Conservation (phyloP, 768 basidiomycete species). For the Pholiota microspora region DNA sequence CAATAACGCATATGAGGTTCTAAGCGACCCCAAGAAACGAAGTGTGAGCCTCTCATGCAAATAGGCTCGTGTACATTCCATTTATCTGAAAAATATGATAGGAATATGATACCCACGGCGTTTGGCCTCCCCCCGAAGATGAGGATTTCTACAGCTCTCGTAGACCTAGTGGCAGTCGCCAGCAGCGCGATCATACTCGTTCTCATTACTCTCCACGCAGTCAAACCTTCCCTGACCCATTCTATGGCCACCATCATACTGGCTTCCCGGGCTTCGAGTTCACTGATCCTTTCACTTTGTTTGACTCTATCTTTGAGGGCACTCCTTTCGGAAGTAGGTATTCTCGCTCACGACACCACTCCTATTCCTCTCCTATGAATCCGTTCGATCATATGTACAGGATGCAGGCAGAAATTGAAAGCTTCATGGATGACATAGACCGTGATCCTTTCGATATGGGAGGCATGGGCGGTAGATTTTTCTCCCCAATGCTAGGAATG, state of each 20-base stretch:
- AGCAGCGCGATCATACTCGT: constrained; percentile 21
- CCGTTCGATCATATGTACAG: constrained; percentile 33
- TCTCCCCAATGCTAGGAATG: constrained; percentile 13
- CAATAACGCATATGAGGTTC: constrained; percentile 76
- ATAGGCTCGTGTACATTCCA: neutral
- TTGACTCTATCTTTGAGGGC: constrained; percentile 67
- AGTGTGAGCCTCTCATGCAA: constrained; percentile 32
- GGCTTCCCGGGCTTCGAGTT: constrained; percentile 44
- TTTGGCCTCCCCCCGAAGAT: constrained; percentile 66
- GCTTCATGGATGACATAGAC: constrained; percentile 31
- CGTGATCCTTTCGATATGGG: constrained; percentile 28
- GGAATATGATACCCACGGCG: constrained; percentile 69
- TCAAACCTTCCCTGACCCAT: constrained; percentile 39
- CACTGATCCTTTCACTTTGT: constrained; percentile 74
- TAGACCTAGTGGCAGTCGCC: constrained; percentile 21
- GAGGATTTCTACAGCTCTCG: constrained; percentile 21
- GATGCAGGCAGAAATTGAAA: constrained; percentile 30
- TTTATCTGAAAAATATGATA: constrained; percentile 21
- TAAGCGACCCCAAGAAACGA: constrained; percentile 61
- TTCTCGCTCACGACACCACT: constrained; percentile 26
- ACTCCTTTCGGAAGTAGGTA: constrained; percentile 22
- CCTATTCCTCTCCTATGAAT: constrained; percentile 24
- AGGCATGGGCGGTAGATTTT: constrained; percentile 6
- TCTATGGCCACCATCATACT: constrained; percentile 32
- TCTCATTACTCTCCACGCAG: constrained; percentile 22